Percentiles rank a stretch among this genome's conserved stretches.
Evolutionary conservation across 805 yeast genomes (phyloP).

Genomic region (Nakazawaea populi): DNA sequence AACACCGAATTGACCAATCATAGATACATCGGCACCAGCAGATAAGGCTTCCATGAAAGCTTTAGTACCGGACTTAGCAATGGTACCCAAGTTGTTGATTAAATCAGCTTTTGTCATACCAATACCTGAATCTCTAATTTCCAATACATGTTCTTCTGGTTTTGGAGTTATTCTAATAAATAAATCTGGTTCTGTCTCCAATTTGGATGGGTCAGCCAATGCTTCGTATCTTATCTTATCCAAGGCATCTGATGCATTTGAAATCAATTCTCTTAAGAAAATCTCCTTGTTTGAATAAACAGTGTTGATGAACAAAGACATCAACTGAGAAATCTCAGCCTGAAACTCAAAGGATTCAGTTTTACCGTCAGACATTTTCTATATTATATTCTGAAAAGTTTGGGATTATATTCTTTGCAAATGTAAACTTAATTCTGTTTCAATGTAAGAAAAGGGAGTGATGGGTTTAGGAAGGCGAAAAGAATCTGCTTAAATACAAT

Average conservation of each 20-base stretch:
- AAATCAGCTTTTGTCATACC: constrained; percentile 99
- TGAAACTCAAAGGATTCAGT: constrained; percentile 92
- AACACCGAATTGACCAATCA: constrained; percentile 99
- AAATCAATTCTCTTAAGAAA: constrained; percentile 96
- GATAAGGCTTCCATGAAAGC: constrained; percentile 99
- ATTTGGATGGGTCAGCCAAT: constrained; percentile 81
- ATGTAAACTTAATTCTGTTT: not conserved
- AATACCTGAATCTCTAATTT: constrained; percentile 98
- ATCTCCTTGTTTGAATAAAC: constrained; percentile 99
- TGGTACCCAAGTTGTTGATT: constrained; percentile 98
- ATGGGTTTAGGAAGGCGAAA: not conserved
- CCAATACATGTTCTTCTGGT: constrained; percentile 90
- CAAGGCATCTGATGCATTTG: constrained; percentile 98
- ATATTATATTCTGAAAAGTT: not conserved
- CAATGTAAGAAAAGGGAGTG: not conserved
- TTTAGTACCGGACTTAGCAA: constrained; percentile 99
- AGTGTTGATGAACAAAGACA: constrained; percentile 99
- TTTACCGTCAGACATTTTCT: constrained; percentile 20
- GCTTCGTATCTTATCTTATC: constrained; percentile 98
- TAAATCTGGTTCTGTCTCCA: constrained; percentile 93
- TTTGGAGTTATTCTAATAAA: constrained; percentile 96
- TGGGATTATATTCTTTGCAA: not conserved
- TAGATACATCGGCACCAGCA: constrained; percentile 99
- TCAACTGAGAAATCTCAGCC: constrained; percentile 99
- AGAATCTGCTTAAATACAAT: not conserved